Evolutionary conservation across 768 basidiomycete species (phyloP).

Genomic region (Russula sp.): DNA sequence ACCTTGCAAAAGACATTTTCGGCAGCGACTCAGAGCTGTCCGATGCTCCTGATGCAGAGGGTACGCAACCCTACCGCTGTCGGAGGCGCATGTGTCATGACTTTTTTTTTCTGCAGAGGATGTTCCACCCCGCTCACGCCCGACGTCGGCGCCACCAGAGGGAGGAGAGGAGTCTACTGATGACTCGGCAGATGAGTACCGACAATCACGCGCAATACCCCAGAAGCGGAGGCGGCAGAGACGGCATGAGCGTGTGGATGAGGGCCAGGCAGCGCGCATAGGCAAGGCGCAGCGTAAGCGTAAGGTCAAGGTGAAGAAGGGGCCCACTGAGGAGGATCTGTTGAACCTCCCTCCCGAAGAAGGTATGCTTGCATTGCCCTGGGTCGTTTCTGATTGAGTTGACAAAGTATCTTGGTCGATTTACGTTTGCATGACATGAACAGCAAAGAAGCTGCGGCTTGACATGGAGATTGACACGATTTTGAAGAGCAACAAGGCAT

Average conservation of each 20-base stretch:
- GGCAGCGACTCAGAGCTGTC: conserved; percentile 18
- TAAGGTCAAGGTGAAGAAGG: conserved; percentile 17
- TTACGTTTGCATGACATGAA: conserved; percentile 1
- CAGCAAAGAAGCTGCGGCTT: conserved; percentile 70
- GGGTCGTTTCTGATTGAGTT: neutral
- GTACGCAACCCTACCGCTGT: neutral
- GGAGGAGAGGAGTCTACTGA: conserved; percentile 35
- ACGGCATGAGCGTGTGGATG: conserved; percentile 22
- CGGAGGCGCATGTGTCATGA: neutral
- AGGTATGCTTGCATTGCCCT: conserved; percentile 37
- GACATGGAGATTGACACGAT: conserved; percentile 85
- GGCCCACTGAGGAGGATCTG: conserved; percentile 54
- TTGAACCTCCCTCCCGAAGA: conserved; percentile 69
- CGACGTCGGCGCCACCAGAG: conserved; percentile 26
- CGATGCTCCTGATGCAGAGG: conserved; percentile 16
- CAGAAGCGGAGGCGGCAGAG: conserved; percentile 25
- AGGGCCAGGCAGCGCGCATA: conserved; percentile 27
- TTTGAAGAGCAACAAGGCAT: conserved; percentile 68
- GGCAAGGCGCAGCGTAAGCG: conserved; percentile 53
- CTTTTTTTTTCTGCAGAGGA: conserved; percentile 25
- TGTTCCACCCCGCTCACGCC: conserved; percentile 35
- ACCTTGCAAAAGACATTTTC: conserved; percentile 18
- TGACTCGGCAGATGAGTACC: conserved; percentile 50
- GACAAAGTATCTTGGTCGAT: neutral
- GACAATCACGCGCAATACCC: conserved; percentile 26